phyloP scores from a whole-genome alignment of 768 basidiomycete species.

The Harrya chromipes region DNA sequence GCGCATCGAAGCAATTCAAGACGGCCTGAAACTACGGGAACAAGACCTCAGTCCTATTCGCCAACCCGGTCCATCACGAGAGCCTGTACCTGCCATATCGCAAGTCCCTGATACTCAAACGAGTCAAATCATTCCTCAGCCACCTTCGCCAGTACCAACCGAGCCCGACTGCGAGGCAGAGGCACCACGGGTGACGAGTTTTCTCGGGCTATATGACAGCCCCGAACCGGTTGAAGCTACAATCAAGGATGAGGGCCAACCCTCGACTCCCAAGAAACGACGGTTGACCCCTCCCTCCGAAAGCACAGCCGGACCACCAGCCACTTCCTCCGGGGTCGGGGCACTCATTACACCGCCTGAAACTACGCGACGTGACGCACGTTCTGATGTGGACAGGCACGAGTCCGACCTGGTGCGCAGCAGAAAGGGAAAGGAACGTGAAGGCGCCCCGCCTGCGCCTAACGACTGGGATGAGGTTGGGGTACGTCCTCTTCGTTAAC shows the following conservation, averaged over 20 bases:
- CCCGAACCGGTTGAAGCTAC: conserved; percentile 8
- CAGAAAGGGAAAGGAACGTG: conserved; percentile 29
- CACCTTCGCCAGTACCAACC: conserved; percentile 27
- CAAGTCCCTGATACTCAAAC: background rate
- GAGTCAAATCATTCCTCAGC: conserved; percentile 18
- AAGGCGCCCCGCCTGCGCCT: background rate
- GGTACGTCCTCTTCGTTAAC: background rate
- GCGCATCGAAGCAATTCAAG: conserved; percentile 15
- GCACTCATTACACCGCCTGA: conserved; percentile 27
- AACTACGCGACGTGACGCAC: conserved; percentile 15
- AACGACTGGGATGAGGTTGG: conserved; percentile 13
- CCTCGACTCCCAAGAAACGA: conserved; percentile 25
- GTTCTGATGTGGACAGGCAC: background rate
- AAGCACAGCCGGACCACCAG: background rate
- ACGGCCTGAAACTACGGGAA: conserved; percentile 17
- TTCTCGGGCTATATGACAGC: conserved; percentile 22
- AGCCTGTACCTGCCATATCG: background rate
- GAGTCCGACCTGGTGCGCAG: conserved; percentile 10
- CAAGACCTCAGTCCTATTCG: conserved; percentile 11
- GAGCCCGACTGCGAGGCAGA: conserved; percentile 22
- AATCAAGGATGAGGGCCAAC: conserved; percentile 15
- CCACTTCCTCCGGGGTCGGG: background rate
- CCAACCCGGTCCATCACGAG: conserved; percentile 4
- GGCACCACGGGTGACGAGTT: conserved; percentile 15
- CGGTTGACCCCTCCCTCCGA: conserved; percentile 5